Conservation (phyloP, 305 asterid genomes). For the Solanum hybrid region DNA sequence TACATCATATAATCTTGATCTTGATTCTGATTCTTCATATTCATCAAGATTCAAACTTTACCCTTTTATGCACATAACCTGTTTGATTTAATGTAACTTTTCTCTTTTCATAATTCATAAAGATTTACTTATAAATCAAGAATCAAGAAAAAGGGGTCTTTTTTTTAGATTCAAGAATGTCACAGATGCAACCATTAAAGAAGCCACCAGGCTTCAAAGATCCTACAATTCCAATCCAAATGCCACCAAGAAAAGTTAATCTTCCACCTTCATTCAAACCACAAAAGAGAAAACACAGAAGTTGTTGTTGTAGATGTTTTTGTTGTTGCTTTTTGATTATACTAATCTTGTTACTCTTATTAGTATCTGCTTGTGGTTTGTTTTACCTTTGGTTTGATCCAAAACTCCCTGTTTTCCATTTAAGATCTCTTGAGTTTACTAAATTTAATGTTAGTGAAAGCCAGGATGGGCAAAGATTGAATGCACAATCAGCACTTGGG, state of each 20-base stretch:
- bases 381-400: conserved; percentile 45
- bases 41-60: neutral
- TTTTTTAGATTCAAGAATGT: neutral
- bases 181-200: neutral
- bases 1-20: neutral
- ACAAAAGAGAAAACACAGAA: neutral
- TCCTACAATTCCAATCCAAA: neutral
- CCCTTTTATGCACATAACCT: neutral
- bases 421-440: conserved; percentile 27
- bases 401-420: conserved; percentile 36
- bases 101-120: neutral
- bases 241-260: neutral
- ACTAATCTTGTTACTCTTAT: conserved; percentile 12
- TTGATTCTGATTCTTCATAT: neutral
- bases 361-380: conserved; percentile 11
- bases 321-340: conserved; percentile 22
- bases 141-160: neutral
- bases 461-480: conserved; percentile 20
- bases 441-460: conserved; percentile 18
- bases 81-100: neutral
- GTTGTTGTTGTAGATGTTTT: conserved; percentile 24
- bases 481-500: conserved; percentile 12
- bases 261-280: neutral
- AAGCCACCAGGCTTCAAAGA: conserved; percentile 1
- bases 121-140: neutral